Evolutionary conservation across 345 rosid species (phyloP).

Genomic region (Gossypioides kirkii): DNA sequence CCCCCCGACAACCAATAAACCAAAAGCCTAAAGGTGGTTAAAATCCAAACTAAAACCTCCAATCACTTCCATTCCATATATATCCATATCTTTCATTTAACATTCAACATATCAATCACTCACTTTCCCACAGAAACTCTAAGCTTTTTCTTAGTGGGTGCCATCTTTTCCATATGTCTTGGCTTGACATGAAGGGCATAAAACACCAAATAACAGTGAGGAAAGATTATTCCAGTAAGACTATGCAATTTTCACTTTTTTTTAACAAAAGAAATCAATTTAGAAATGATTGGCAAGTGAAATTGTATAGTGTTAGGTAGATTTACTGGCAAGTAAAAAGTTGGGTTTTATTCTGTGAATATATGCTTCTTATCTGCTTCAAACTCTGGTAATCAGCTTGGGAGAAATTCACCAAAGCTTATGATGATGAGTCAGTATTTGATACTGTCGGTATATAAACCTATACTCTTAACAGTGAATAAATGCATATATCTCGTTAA

Average conservation of each 20-base stretch:
- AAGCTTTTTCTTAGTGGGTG: constrained; percentile 8
- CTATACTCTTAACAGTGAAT: background rate
- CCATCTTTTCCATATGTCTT: constrained; percentile 15
- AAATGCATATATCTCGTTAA: background rate
- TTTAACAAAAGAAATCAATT: background rate
- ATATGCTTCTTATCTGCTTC: no score
- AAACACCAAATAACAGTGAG: background rate
- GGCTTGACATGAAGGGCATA: constrained; percentile 21
- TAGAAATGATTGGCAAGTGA: background rate
- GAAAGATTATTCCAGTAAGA: background rate
- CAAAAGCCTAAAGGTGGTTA: constrained; percentile 17
- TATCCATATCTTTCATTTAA: constrained; percentile 15
- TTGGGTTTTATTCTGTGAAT: no score
- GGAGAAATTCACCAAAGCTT: background rate
- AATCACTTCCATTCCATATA: constrained; percentile 27
- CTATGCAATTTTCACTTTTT: background rate
- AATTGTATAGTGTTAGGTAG: background rate
- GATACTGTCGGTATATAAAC: no score
- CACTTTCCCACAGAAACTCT: constrained; percentile 18
- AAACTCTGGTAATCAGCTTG: background rate
- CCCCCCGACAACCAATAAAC: constrained; percentile 26
- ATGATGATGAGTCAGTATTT: background rate
- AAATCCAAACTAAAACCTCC: constrained; percentile 24
- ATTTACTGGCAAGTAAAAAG: background rate
- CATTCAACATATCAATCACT: constrained; percentile 28